Percentiles rank a stretch among this genome's conserved stretches.
These are phyloP conservation scores for Bacterosira constricta DNA, from an alignment of 108 stramenopile genomes.

Conservation along the genomic window DNA sequence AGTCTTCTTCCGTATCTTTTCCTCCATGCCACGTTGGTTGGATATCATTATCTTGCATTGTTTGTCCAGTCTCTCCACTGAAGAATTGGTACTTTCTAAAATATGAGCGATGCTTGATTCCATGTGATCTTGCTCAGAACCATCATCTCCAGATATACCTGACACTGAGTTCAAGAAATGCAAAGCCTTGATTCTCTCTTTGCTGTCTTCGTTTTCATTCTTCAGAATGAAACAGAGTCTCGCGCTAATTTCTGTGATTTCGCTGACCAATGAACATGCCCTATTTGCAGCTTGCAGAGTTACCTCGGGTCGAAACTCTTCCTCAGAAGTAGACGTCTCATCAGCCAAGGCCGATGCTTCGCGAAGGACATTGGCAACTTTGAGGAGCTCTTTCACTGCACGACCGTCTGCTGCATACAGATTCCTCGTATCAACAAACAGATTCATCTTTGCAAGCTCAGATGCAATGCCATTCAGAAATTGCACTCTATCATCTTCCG, in stretches of 20 bases:
- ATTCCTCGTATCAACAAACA: conserved; percentile 73
- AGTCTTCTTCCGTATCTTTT: conserved; percentile 39
- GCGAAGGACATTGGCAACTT: conserved; percentile 64
- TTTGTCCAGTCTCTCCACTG: conserved; percentile 24
- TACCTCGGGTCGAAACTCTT: background rate
- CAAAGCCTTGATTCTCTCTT: conserved; percentile 16
- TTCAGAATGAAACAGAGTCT: conserved; percentile 4
- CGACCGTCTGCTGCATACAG: conserved; percentile 79
- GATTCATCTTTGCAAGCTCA: conserved; percentile 39
- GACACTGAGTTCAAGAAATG: conserved; percentile 21
- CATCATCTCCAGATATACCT: background rate
- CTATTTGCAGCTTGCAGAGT: background rate
- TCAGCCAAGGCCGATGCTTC: conserved; percentile 34
- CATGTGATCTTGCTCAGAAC: conserved; percentile 7
- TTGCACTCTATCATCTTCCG: conserved; percentile 78
- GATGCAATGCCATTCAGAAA: conserved; percentile 63
- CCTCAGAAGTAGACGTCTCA: conserved; percentile 9
- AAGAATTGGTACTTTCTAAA: conserved; percentile 26
- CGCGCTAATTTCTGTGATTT: conserved; percentile 28
- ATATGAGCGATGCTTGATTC: conserved; percentile 8
- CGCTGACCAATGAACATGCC: conserved; percentile 18
- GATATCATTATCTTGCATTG: conserved; percentile 37
- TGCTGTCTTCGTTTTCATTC: conserved; percentile 19
- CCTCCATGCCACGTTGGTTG: conserved; percentile 28
- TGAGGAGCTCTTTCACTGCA: conserved; percentile 80